Evolutionary conservation across 352 stramenopile species (phyloP).

Genomic region (Globisporangium polare): DNA sequence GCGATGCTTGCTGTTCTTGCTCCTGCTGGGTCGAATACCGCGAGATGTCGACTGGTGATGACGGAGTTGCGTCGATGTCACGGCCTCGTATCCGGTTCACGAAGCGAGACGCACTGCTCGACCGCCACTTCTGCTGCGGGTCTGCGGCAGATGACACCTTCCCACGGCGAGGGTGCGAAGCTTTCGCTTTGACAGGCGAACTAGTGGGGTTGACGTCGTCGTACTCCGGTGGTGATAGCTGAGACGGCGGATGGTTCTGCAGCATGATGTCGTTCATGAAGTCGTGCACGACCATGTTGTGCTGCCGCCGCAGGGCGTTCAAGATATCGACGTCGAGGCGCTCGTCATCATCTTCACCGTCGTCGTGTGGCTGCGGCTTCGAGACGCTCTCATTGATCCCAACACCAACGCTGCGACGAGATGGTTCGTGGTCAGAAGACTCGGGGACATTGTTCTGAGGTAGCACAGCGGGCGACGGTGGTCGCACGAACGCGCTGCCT

Average conservation of each 20-base stretch:
- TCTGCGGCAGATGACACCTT: background rate
- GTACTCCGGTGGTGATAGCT: slow-evolving; percentile 8
- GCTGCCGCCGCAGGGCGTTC: slow-evolving; percentile 41
- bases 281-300: slow-evolving; percentile 49
- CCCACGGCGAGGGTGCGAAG: background rate
- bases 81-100: slow-evolving; percentile 12
- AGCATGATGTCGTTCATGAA: slow-evolving; percentile 47
- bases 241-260: slow-evolving; percentile 17
- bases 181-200: background rate
- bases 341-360: slow-evolving; percentile 6
- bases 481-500: slow-evolving; percentile 20
- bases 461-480: slow-evolving; percentile 1
- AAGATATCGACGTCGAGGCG: slow-evolving; percentile 19
- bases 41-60: background rate
- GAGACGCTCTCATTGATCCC: background rate
- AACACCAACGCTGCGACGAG: background rate
- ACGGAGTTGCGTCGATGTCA: background rate
- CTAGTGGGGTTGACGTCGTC: background rate
- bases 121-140: background rate
- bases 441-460: background rate
- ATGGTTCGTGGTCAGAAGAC: background rate
- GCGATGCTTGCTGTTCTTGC: slow-evolving; percentile 8
- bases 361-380: slow-evolving; percentile 1
- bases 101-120: slow-evolving; percentile 14
- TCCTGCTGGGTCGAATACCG: slow-evolving; percentile 20